Evolutionary conservation across 2,329 filamentous ascomycete genomes (phyloP).

Genomic region (Xylariaceae sp.): DNA sequence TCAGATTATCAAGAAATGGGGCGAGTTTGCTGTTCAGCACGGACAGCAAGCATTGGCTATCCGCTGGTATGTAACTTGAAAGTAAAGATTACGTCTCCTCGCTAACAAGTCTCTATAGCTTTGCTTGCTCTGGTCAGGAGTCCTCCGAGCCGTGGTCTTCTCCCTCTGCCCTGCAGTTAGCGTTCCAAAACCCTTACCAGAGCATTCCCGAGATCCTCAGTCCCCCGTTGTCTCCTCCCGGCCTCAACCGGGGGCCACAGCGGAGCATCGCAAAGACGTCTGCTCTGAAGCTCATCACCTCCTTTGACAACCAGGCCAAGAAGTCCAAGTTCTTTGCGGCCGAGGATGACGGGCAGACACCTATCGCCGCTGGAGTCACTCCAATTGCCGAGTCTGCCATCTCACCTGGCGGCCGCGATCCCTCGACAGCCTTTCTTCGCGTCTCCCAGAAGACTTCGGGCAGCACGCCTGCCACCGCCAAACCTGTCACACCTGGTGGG

Average conservation of each 20-base stretch:
- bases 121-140: slow-evolving; percentile 83
- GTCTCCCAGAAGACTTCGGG: slow-evolving; percentile 60
- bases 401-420: slow-evolving; percentile 61
- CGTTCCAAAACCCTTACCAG: slow-evolving; percentile 45
- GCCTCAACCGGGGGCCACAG: slow-evolving; percentile 50
- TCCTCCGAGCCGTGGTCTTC: slow-evolving; percentile 83
- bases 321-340: slow-evolving; percentile 58
- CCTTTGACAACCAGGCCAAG: slow-evolving; percentile 60
- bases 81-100: background rate
- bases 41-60: slow-evolving; percentile 87
- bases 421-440: slow-evolving; percentile 59
- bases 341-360: slow-evolving; percentile 57
- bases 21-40: slow-evolving; percentile 80
- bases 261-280: slow-evolving; percentile 69
- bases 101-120: slow-evolving; percentile 37
- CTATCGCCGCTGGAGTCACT: slow-evolving; percentile 74
- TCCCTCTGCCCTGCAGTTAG: slow-evolving; percentile 61
- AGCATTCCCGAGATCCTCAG: slow-evolving; percentile 57
- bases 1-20: slow-evolving; percentile 87
- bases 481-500: slow-evolving; percentile 52
- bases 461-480: slow-evolving; percentile 62
- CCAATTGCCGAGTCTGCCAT: slow-evolving; percentile 76
- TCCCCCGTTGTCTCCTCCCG: slow-evolving; percentile 67
- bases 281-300: slow-evolving; percentile 83
- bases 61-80: slow-evolving; percentile 48